Evolutionary conservation across 148 eudicot species (phyloP), one percentile per base, ranked within the genome.

Genomic region (Arbutus unedo): DNA sequence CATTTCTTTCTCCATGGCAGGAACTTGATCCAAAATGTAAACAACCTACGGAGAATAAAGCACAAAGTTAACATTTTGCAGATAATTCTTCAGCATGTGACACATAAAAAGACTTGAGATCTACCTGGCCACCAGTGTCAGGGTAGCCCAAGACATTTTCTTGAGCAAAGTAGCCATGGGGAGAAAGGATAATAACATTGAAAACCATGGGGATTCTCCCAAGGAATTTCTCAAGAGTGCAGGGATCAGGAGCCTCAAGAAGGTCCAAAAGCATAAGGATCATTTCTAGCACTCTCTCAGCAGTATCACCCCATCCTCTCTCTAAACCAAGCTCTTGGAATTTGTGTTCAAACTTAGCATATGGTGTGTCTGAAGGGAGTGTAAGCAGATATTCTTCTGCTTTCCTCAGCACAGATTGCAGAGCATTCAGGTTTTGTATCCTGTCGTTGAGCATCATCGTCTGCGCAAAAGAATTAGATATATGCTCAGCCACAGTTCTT

Each of bases 121-220:
- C 25, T 43, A 92, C 98, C 93, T 96, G 99, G 79, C 99, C 99
- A 82, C 99, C 99, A 66, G 99, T 96, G 81, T 96, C 99, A 9
- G 99, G 99, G 81, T 93, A 96, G 0, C 99, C 99, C 81, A 96
- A 91, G 45, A 96, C 99, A 72, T 96, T 90, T 59, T 90, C 98
- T 83, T 96, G 99, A 72, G 99, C 99, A 81, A 96, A 96, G 91
- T 94, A 96, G 15, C 99, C 99, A 44, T 96, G 99, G 41, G 99
- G 99, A 0, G 99, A 93, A 55, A 96, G 98, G 70, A 96, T 96
- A 64, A 96, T 97, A 45, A 96, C 99, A 70, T 96, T 96, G 93
- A 96, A 96, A 45, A 94, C 98, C 99, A 94, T 93, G 0, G 99
- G 99, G 48, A 96, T 90, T 59, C 92, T 86, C 2, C 99, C 97